Evolutionary conservation across 768 basidiomycete genomes (phyloP), one percentile per base, ranked within the genome.

Genomic region (Lactarius hatsudake): DNA sequence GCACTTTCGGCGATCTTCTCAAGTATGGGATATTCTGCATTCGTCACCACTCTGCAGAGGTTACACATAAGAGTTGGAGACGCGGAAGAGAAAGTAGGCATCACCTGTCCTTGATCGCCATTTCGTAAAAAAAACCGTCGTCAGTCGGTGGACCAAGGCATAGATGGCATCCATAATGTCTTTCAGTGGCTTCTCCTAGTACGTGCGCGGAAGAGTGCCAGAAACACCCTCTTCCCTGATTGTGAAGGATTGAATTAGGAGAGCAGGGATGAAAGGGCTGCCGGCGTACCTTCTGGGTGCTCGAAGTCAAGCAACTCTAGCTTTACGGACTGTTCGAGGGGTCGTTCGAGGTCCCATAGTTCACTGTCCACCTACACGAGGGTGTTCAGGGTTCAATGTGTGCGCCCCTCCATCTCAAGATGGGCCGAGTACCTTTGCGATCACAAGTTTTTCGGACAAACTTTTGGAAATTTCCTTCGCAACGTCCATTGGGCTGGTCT

Each of bases 131-230:
- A 85, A 99, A 99, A 26, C 97, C 97, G 8, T 98, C 95, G 34
- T 96, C 94, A 2, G 95, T 94, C 28, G 97, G 97, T 18, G 97
- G 97, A 3, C 97, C 97, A 68, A 97, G 87, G 74, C 96, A 97
- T 17, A 99, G 83, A 81, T 97, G 95, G 76, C 95, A 97, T 48
- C 96, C 96, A 76, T 98, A 96, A 76, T 97, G 94, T 62, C 91
- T 86, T 78, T 99, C 97, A 51, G 94, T 87, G 63, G 96, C 91
- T 79, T 99, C 97, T 55, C 97, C 97, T 20, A 99, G 84, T 64
- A 98, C 94, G 78, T 98, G 97, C 0, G 97, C 97, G 30, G 96
- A 98, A 20, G 97, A 98, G 77, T 98, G 97, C 97, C 97, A 99
- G n/a, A 82, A 98, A 99, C 9, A 99, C 97, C 73, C 89, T 90